Base-by-base conservation (phyloP, 257 asterid genomes). In the Primulina huaijiensis region DNA sequence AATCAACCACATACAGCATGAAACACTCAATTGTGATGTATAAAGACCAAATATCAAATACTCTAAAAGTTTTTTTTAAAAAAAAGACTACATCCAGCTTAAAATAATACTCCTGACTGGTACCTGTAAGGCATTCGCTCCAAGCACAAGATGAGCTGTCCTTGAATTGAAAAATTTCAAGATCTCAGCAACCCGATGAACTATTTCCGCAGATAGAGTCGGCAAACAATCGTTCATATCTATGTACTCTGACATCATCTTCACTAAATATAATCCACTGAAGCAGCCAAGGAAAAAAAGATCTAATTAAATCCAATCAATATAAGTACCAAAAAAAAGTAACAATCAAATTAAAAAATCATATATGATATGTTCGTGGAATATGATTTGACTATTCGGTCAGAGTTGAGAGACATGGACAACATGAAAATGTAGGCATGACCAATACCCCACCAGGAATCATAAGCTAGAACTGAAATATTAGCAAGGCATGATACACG, bases 41-140 rank as follows among this genome's bases (percentile, higher is more conserved):
- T n/a, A 62, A 30, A 69, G 2, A 73, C 19, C 67, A 50, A 14
- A 16, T 16, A 50, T 50, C 57, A 50, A 62, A 65, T 70, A 68
- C 60, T 72, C 70, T 40, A 60, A 29, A 9, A 40, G 40, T 67
- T 0, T 23, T 23, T 23, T 23, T 23, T 21, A 0, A n/a, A 35
- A 60, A 78, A 65, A 63, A 27, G 30, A 62, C 17, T 11, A 62
- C 21, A 35, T 58, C 65, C 73, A 57, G 16, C 69, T 37, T 57
- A 74, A 60, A 80, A 40, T 38, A 59, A 57, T 12, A 62, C 46
- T 43, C 25, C 35, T 7, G 46, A 53, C 31, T 29, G 58, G 37
- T 78, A 93, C 99, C 99, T 93, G 99, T 79, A 93, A 90, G 74
- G 99, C 99, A 80, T 92, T 95, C 20, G 99, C 99, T 65, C 99